Percentiles rank a stretch among this genome's conserved stretches.
Conservation (phyloP, 1,284 basidiomycete genomes). For the Ceratobasidium sp. region DNA sequence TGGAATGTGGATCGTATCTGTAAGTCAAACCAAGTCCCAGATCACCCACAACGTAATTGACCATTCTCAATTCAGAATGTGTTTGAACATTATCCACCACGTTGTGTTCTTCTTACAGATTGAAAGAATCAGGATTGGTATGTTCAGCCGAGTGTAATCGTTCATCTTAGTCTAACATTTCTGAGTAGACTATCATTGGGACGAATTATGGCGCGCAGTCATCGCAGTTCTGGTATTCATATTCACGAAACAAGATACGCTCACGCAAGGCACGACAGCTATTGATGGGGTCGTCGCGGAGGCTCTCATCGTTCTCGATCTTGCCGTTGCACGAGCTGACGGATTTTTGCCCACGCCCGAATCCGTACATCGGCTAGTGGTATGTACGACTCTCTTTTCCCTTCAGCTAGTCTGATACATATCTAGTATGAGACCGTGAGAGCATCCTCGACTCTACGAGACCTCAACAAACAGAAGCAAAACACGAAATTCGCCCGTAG, state of each 20-base stretch:
- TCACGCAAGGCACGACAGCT: slow-evolving; percentile 55
- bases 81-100: slow-evolving; percentile 64
- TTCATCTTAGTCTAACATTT: neutral
- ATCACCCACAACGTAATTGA: neutral
- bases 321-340: slow-evolving; percentile 63
- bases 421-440: slow-evolving; percentile 71
- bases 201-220: slow-evolving; percentile 67
- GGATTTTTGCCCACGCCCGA: slow-evolving; percentile 65
- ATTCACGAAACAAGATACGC: slow-evolving; percentile 61
- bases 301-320: slow-evolving; percentile 54
- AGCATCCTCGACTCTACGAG: slow-evolving; percentile 61
- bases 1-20: slow-evolving; percentile 67
- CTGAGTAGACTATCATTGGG: slow-evolving; percentile 69
- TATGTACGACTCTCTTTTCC: slow-evolving; percentile 54
- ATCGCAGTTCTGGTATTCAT: slow-evolving; percentile 66
- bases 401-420: neutral
- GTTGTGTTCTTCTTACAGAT: slow-evolving; percentile 66
- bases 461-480: slow-evolving; percentile 49
- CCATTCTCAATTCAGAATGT: slow-evolving; percentile 57
- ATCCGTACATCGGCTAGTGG: slow-evolving; percentile 67
- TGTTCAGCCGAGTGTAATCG: slow-evolving; percentile 39
- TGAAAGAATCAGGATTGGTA: slow-evolving; percentile 64
- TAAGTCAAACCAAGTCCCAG: slow-evolving; percentile 51
- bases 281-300: neutral
- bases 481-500: neutral